Base-by-base conservation (phyloP, 345 rosid species). In the Erysimum cheiranthoides region DNA sequence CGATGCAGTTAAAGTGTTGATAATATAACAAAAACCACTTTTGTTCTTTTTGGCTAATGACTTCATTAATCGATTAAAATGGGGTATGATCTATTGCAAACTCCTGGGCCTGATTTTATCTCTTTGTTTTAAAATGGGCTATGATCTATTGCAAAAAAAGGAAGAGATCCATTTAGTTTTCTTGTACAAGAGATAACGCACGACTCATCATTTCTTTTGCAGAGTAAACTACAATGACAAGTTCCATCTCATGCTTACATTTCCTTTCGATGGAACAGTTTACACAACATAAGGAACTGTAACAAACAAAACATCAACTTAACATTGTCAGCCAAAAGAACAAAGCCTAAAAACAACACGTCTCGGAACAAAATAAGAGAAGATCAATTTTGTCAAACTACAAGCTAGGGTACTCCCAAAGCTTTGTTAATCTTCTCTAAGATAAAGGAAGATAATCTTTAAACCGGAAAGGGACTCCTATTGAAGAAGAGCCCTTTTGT, bases 391-490 rank as follows among this genome's bases (percentile, higher is more conserved):
- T 11, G 17, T n/a, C 30, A 10, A 35, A 35, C n/a, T 16, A 10
- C 5, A 18, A 59, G 64, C 64, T 57, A n/a, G 8, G 61, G 25
- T 8, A 57, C 39, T 57, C 38, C 38, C 61, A 14, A 56, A 56
- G 61, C 21, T 36, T 36, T 10, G 46, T 3, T 60, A 36, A 35
- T 60, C 45, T 10, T 36, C 64, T 34, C 64, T 36, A 30, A 36
- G 63, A 36, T 4, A 17, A 60, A 60, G 42, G 42, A 60, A 28
- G 31, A 18, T 38, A 17, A 36, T 38, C n/a, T 58, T 32, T 9
- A 34, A 34, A 39, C 66, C 0, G 16, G 5, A 3, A 12, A 13
- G 51, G 21, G 2, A 14, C 2, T 14, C 27, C 40, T 66, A 34
- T 0, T 5, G 36, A 10, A n/a, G 11, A 30, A 43, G 56, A 43